A percentile compares a stretch with the other conserved stretches of the same genome.
Conservation (phyloP, 169 alveolate species). For the Miamiensis avidus region DNA sequence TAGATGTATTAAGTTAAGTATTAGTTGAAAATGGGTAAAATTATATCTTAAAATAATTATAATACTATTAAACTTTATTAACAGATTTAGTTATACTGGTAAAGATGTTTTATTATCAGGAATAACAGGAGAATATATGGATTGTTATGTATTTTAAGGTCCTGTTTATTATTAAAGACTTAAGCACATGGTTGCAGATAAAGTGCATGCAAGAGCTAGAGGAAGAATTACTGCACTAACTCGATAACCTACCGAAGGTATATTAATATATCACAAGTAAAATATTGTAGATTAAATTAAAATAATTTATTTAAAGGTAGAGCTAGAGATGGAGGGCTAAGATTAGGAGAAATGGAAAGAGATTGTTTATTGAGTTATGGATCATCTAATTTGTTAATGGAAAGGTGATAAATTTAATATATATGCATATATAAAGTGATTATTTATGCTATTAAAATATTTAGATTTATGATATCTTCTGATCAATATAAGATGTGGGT, state of each 20-base stretch:
- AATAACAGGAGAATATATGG: slow-evolving; percentile 98
- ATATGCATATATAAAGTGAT: too few species aligned
- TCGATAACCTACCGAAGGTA: slow-evolving; percentile 98
- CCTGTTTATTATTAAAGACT: slow-evolving; percentile 99
- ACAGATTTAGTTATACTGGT: slow-evolving; percentile 88
- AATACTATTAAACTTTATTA: too few species aligned
- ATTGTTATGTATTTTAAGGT: slow-evolving; percentile 96
- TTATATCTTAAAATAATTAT: too few species aligned
- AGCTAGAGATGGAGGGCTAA: slow-evolving; percentile 98
- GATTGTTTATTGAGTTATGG: slow-evolving; percentile 99
- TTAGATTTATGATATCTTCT: slow-evolving; percentile 91
- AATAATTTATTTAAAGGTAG: slow-evolving; percentile 82
- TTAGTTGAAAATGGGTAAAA: slow-evolving; percentile 91
- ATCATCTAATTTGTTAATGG: slow-evolving; percentile 96
- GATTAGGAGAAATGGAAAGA: slow-evolving; percentile 99
- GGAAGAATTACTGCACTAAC: slow-evolving; percentile 99
- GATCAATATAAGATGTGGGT: slow-evolving; percentile 97
- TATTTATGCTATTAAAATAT: too few species aligned
- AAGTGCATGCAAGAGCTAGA: slow-evolving; percentile 98
- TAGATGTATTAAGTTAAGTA: slow-evolving; percentile 90
- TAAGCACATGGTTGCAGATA: slow-evolving; percentile 99
- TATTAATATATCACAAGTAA: too few species aligned
- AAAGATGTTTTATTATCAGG: slow-evolving; percentile 97
- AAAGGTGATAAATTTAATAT: slow-evolving; percentile 71
- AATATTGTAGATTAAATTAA: not conserved